Base-by-base conservation (phyloP, 768 basidiomycete genomes). In the Tylopilus intermedius region DNA sequence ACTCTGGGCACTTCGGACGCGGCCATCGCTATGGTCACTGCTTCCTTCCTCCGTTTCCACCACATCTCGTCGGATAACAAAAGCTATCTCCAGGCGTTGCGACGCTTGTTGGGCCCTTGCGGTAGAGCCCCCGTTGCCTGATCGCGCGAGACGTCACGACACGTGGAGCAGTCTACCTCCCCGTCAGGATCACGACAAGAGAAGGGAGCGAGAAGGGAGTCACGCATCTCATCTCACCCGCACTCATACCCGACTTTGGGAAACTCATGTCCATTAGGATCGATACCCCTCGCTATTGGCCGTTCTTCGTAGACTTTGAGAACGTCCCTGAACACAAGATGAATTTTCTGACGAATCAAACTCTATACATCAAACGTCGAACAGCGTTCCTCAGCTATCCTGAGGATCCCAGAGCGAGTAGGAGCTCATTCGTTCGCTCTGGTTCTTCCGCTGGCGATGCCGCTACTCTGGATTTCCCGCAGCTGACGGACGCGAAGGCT, bases 71-170 rank as follows among this genome's bases (percentile, higher is more conserved):
- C 82, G 3, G 95, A 98, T 62, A 97, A 96, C 72, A 86, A 87
- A 53, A 83, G 86, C 42, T 94, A 90, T 61, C 77, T 96, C 3
- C 96, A 97, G 68, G 92, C 94, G 1, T 80, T 94, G 55, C 83
- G 96, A 7, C 95, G 98, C 66, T 71, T 99, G 22, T 85, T 99
- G 96, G 96, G 93, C 90, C 2, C 77, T 99, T 41, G 95, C 96
- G 1, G 87, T 89, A 5, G 95, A 99, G 62, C 74, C 96, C 96
- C 4, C 74, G 95, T 45, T 97, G 95, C 64, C 76, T 99, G 15
- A 80, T 94, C 35, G 90, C 93, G 0, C 81, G 90, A 29, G 96
- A 99, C 60, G 90, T 96, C 29, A 94, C 97, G 60, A 90, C 89
- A 3, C 79, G 80, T 3, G 90, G 96, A 65, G 84, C 92, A 0